Conservation (phyloP, 306 rosid species). For the Citrullus colocynthis region DNA sequence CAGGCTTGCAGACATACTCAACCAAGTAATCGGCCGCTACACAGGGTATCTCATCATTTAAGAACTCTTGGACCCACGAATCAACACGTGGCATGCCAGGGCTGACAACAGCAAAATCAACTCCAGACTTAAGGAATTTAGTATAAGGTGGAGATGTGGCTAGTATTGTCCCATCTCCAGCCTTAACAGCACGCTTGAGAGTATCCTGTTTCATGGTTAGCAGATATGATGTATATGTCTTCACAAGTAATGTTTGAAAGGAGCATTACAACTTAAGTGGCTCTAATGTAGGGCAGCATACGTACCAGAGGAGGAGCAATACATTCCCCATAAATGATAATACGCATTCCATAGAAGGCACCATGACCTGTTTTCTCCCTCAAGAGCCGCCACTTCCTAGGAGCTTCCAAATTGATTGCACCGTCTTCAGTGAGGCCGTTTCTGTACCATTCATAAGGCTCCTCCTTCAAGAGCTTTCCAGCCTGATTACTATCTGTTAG, state of each 20-base stretch:
- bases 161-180: slow-evolving; percentile 76
- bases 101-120: slow-evolving; percentile 69
- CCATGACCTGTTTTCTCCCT: slow-evolving; percentile 80
- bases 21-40: slow-evolving; percentile 84
- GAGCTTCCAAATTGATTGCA: slow-evolving; percentile 83
- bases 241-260: neutral
- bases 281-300: neutral
- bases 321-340: slow-evolving; percentile 68
- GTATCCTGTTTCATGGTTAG: slow-evolving; percentile 49
- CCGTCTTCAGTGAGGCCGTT: slow-evolving; percentile 78
- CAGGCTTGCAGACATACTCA: slow-evolving; percentile 83
- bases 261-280: neutral
- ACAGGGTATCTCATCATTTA: slow-evolving; percentile 78
- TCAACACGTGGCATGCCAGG: slow-evolving; percentile 81
- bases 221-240: neutral
- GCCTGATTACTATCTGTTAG: slow-evolving; percentile 56
- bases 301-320: slow-evolving; percentile 82
- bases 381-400: slow-evolving; percentile 85
- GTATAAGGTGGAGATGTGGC: slow-evolving; percentile 94
- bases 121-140: slow-evolving; percentile 44
- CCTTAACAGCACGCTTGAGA: slow-evolving; percentile 77
- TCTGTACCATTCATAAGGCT: slow-evolving; percentile 80
- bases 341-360: slow-evolving; percentile 66
- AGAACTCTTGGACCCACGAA: slow-evolving; percentile 80
- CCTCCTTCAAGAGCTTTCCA: slow-evolving; percentile 56